Evolutionary conservation across 768 basidiomycete species (phyloP).

Genomic region (Russula earlei): DNA sequence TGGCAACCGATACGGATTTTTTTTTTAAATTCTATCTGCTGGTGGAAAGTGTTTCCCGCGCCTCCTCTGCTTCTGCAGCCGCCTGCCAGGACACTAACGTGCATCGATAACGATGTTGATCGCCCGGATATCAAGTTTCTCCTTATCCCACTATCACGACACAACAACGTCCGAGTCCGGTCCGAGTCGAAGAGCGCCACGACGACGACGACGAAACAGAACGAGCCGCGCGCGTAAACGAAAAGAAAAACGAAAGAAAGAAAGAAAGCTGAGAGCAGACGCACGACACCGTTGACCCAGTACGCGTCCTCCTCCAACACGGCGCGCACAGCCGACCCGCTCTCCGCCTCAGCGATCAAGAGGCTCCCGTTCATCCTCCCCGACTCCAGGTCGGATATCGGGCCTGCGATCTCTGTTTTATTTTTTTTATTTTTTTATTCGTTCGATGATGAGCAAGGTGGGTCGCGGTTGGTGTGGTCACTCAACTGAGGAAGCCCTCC

Average conservation of each 20-base stretch:
- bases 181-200: too few relatives aligned
- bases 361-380: conserved; percentile 53
- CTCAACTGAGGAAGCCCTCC: conserved; percentile 2
- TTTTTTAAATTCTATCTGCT: too few relatives aligned
- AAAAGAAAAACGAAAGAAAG: too few relatives aligned
- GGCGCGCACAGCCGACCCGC: conserved; percentile 37
- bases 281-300: conserved; percentile 35
- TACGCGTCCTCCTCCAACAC: conserved; percentile 36
- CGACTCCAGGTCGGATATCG: not conserved
- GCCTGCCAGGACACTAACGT: not conserved
- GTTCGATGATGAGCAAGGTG: too few relatives aligned
- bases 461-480: too few relatives aligned
- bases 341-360: conserved; percentile 45
- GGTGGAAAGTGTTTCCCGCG: too few relatives aligned
- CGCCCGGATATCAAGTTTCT: conserved; percentile 37
- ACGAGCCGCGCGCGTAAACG: not conserved
- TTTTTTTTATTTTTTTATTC: too few relatives aligned
- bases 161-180: too few relatives aligned
- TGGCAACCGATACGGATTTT: too few relatives aligned
- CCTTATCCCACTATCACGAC: conserved; percentile 48
- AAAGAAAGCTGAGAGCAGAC: conserved; percentile 12
- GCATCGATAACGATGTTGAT: not conserved
- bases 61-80: too few relatives aligned
- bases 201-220: not conserved
- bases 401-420: not conserved